Evolutionary conservation across 305 asterid species (phyloP).

Genomic region (Solanum hybrid): DNA sequence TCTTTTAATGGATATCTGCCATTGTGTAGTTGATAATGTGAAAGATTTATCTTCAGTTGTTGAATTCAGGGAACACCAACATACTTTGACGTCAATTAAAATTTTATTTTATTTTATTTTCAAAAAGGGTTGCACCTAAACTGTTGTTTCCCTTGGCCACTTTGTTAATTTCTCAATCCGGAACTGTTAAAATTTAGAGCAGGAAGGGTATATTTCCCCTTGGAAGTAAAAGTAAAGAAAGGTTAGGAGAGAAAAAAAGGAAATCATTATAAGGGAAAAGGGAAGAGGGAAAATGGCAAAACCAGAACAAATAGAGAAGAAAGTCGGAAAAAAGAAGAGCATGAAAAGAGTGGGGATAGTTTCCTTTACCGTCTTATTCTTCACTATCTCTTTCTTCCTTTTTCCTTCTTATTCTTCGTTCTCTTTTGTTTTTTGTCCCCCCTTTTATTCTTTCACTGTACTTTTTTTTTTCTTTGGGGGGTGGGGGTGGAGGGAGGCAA

Average conservation of each 20-base stretch:
- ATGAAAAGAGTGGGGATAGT: neutral
- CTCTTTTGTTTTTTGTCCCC: neutral
- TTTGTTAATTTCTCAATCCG: neutral
- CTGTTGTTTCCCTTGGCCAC: neutral
- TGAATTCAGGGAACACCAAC: neutral
- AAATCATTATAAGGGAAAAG: neutral
- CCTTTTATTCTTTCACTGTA: neutral
- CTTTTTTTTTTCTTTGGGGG: neutral
- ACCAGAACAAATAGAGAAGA: neutral
- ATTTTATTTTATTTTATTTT: neutral
- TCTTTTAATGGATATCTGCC: neutral
- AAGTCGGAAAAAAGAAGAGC: neutral
- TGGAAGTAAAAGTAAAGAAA: neutral
- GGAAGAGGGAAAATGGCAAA: neutral
- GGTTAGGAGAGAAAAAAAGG: neutral
- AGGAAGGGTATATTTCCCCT: neutral
- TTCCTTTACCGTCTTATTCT: neutral
- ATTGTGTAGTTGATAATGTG: neutral
- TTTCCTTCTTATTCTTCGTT: neutral
- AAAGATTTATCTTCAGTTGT: neutral
- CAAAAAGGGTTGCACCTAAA: neutral
- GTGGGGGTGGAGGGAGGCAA: neutral
- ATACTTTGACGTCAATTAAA: neutral
- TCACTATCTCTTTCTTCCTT: neutral
- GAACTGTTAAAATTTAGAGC: neutral